These are phyloP conservation scores for Monosporascus sp. DNA, from an alignment of 2,329 filamentous ascomycete species.

Conservation along the genomic window DNA sequence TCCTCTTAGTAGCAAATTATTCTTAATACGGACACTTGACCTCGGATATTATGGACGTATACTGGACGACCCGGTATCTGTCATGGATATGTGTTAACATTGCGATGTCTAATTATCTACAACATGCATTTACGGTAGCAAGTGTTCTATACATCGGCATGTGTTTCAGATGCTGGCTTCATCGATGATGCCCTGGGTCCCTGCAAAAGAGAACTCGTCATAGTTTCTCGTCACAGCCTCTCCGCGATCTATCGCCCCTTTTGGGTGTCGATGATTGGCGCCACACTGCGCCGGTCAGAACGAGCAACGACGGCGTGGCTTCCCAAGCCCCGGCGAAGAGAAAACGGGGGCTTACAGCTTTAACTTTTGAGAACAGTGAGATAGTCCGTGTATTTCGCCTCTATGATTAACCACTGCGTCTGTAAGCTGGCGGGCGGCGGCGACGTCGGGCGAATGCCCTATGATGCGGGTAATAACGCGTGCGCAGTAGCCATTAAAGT, in stretches of 20 bases:
- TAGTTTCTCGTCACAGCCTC: constrained; percentile 8
- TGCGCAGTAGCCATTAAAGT: background rate
- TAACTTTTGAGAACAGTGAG: background rate
- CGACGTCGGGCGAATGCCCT: constrained; percentile 1
- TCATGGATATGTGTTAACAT: no score
- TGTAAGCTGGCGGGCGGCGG: constrained; percentile 3
- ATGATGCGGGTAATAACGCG: constrained; percentile 1
- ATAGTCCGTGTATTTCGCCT: no score
- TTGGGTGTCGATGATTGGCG: constrained; percentile 9
- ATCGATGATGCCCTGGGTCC: constrained; percentile 3
- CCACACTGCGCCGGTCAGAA: constrained; percentile 1
- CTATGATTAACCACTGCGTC: no score
- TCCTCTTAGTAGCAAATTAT: no score
- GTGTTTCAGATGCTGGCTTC: no score
- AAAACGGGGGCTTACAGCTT: constrained; percentile 4
- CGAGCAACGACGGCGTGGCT: background rate
- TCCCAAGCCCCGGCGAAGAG: background rate
- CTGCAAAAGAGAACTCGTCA: constrained; percentile 9
- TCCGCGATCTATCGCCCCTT: background rate
- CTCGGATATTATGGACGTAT: no score
- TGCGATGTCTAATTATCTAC: no score
- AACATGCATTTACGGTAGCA: no score
- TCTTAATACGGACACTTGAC: no score
- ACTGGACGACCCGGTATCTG: no score
- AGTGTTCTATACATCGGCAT: no score